Evolutionary conservation across 2,329 filamentous ascomycete genomes (phyloP).

Genomic region (Cladophialophora immunda): DNA sequence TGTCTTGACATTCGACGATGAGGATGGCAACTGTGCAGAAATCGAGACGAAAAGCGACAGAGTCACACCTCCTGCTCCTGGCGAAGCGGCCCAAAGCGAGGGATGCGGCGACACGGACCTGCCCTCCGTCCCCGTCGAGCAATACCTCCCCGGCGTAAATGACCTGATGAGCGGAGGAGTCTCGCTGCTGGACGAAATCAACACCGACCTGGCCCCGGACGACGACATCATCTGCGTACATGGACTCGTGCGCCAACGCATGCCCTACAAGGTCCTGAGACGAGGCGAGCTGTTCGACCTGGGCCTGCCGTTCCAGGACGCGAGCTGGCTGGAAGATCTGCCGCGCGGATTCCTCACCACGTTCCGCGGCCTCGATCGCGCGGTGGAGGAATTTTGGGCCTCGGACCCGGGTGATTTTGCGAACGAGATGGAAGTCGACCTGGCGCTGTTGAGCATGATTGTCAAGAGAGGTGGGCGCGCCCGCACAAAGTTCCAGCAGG

Average conservation of each 20-base stretch:
- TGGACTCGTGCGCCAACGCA: background rate
- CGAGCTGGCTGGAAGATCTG: background rate
- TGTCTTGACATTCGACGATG: background rate
- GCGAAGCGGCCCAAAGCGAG: background rate
- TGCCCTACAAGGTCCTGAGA: conserved; percentile 28
- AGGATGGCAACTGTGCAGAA: background rate
- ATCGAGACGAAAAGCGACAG: background rate
- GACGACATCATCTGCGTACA: conserved; percentile 5
- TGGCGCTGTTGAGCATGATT: conserved; percentile 7
- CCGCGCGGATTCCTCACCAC: conserved; percentile 23
- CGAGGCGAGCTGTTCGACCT: conserved; percentile 5
- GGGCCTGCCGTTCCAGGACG: conserved; percentile 15
- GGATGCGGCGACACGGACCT: background rate
- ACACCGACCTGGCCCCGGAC: background rate
- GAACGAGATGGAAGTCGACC: conserved; percentile 9
- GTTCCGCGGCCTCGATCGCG: conserved; percentile 19
- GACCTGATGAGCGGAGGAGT: conserved; percentile 16
- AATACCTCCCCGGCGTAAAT: background rate
- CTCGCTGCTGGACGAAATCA: background rate
- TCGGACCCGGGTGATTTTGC: background rate
- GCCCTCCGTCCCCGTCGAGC: background rate
- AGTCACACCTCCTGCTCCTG: background rate
- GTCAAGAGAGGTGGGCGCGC: conserved; percentile 13
- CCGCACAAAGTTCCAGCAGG: background rate
- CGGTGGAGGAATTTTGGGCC: conserved; percentile 6